Base-by-base conservation (phyloP, 371 early-diverging fungal genomes). In the Dichotomocladium elegans region DNA sequence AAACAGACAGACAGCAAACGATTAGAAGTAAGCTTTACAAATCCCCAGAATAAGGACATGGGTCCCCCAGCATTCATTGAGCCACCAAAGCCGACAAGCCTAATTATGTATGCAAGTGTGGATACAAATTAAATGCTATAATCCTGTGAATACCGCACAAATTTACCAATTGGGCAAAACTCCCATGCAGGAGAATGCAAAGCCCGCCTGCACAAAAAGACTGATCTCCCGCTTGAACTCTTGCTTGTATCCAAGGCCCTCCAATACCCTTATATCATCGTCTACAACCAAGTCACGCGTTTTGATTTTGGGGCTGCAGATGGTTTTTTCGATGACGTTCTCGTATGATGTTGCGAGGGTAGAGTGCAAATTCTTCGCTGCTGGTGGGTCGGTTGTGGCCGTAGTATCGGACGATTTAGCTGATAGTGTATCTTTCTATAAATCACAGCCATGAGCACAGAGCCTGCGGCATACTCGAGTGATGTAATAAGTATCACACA, bases 51-150 rank as follows among this genome's bases (percentile, higher is more conserved):
- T 12, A 70, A 42, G 9, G 66, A 58, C 12, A 60, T 55, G 22
- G 70, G 70, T 2, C 70, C 70, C 12, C 70, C 70, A 4, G 66
- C 44, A 22, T 15, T 58, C 4, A 70, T 30, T 41, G 61, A 51
- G 3, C 53, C 54, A 10, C 64, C 61, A 42, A 70, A 70, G 0
- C 60, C 59, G 55, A 57, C 51, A 19, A 47, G 41, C 59, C 59
- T 58, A 15, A 9, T 24, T 6, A 21, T 33, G 30, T 47, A 3
- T 19, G 19, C 17, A 14, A 4, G 6, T 17, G 14, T 37, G 5
- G n/a, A 17, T 21, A 17, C 37, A 41, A 34, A 53, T 46, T 33
- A 58, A 51, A 31, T 47, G 29, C 17, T 53, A 4, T 27, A 1
- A 29, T 7, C 15, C 25, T 28, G 46, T 2, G 35, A 3, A 35